Base-by-base conservation (phyloP, 2,329 filamentous ascomycete species). In the Lachnellula occidentalis region DNA sequence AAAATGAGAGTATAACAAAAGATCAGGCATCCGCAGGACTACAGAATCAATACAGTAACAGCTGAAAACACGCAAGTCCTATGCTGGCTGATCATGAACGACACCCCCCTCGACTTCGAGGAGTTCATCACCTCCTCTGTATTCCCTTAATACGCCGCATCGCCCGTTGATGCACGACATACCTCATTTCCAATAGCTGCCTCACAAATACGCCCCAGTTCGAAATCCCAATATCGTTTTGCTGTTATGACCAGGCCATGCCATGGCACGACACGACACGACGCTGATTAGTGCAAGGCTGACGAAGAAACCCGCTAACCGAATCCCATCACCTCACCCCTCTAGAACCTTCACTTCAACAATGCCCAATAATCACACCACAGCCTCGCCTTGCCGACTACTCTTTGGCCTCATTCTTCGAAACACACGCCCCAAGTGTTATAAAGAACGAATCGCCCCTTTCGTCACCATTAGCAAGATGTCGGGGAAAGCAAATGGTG, bases 401-500 rank as follows among this genome's bases (percentile, higher is more conserved):
- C 37, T 39, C 19, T 11, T 14, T 7, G 6, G 42, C 45, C 51
- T 53, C 51, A 45, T 53, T 36, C 15, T 48, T 12, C 9, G 15
- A 27, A 37, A 22, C 43, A 34, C 34, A 36, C 41, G 22, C 15
- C 24, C 34, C 11, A 19, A 15, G 24, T 22, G 8, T 7, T 36
- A 22, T 21, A 22, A n/a, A 34, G n/a, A 12, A 46, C 41, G 39
- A 39, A 41, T 21, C 21, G 22, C 21, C 46, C 12, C 17, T 24
- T 21, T 21, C 21, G 42, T 24, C 17, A 45, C 19, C 21, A 14
- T 19, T 19, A 21, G 46, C 22, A 48, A 34, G 15, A 48, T 11
- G 11, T 11, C 22, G 1, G 34, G 39, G 41, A 47, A 42, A 42
- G 41, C 46, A 19, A 61, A 56, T 50, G 57, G 55, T 22, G 43